phyloP scores from a whole-genome alignment of 2,329 filamentous ascomycete genomes.

The Dothideomycetes sp. region DNA sequence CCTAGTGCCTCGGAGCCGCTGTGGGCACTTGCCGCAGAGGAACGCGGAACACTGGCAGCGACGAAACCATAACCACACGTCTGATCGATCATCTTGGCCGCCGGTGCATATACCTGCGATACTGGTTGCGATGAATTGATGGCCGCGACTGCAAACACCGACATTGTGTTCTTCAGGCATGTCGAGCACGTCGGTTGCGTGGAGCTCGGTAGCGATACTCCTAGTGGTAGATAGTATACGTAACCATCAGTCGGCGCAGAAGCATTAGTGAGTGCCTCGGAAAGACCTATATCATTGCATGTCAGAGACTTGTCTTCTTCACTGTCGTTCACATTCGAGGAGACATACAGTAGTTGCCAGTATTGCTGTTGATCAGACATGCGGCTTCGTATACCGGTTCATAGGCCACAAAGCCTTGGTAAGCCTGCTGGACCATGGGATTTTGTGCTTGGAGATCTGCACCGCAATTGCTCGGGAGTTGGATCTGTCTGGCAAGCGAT shows the following conservation, averaged over 20 bases:
- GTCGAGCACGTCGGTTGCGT: conserved; percentile 63
- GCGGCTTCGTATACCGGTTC: conserved; percentile 67
- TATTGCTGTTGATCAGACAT: conserved; percentile 56
- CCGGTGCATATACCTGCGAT: conserved; percentile 56
- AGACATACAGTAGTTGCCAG: conserved; percentile 57
- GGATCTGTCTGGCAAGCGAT: conserved; percentile 56
- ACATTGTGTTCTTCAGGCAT: conserved; percentile 75
- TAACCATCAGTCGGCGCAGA: conserved; percentile 63
- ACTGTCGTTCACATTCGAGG: not conserved
- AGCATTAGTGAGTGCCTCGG: conserved; percentile 70
- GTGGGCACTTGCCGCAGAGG: no score
- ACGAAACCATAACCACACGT: no score
- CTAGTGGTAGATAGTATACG: conserved; percentile 78
- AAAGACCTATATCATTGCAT: conserved; percentile 62
- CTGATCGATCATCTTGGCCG: conserved; percentile 65
- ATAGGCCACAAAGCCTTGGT: conserved; percentile 68
- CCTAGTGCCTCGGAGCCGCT: no score
- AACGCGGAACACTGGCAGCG: no score
- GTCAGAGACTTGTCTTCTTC: conserved; percentile 51
- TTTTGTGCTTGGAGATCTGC: conserved; percentile 60
- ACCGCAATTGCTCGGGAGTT: conserved; percentile 55
- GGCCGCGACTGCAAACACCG: conserved; percentile 62
- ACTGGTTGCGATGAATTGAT: conserved; percentile 58
- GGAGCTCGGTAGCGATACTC: conserved; percentile 56
- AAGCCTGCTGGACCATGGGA: conserved; percentile 62